Evolutionary conservation across 495 filamentous ascomycete genomes (phyloP), one percentile per base, ranked within the genome.

Genomic region (Aspergillus haitiensis): DNA sequence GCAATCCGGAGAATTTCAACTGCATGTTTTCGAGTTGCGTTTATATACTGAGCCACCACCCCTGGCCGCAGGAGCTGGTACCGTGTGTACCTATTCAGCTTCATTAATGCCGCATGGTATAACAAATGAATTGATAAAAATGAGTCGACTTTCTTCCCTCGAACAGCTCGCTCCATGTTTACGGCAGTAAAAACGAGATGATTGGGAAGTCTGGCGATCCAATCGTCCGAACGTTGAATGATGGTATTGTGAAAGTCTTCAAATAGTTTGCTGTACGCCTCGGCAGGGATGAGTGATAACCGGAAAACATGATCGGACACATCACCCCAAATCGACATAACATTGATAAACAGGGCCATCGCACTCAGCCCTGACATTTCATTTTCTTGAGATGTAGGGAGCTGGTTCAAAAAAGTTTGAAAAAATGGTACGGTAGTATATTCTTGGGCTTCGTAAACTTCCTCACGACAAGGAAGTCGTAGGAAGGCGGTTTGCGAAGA

Each of bases 301-400:
- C 84, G 79, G 66, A 84, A 83, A 33, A 82, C 79, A 52, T 83
- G 75, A 7, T 81, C 73, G 63, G 83, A 82, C 3, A 88, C 81
- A 35, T 89, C 83, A 1, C 83, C 82, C 84, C 82, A 89, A 18
- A 89, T 79, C 2, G 83, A 77, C 27, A 84, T 74, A 16, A 89
- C 75, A 34, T 86, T 75, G 33, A 85, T 78, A 35, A 88, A 64
- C 59, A 83, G 83, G 1, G 81, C 84, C 81, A 88, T 85, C 5
- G 79, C 64, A 37, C 83, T 84, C 16, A 82, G 59, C 0, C 63
- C 55, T 1, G 72, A 69, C n/a, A 70, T 58, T 13, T 74, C 69
- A 18, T 76, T 64, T 5, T 72, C 67, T 5, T 64, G 36, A 0
- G 65, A 67, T 9, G 60, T 18, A 3, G 67, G 58, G 9, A 46